phyloP scores from a whole-genome alignment of 169 alveolate species.

The Plasmodium ovale region DNA sequence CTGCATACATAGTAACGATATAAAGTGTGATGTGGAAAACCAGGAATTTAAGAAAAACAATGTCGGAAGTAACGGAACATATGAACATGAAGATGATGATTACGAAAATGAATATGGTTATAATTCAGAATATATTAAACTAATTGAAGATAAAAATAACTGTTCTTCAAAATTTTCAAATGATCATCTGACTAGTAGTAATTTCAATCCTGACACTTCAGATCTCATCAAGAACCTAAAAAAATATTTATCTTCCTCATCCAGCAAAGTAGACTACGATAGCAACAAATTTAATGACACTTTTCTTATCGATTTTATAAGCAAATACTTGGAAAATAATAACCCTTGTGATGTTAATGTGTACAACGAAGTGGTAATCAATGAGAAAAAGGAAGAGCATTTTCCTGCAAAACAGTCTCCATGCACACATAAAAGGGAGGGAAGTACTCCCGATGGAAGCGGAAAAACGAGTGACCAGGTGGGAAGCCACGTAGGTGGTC shows the following conservation, averaged over 20 bases:
- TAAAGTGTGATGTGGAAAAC: slow-evolving; percentile 2
- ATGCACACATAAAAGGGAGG: background rate
- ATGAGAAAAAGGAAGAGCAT: slow-evolving; percentile 2
- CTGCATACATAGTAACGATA: slow-evolving; percentile 27
- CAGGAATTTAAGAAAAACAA: background rate
- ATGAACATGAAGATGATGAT: slow-evolving; percentile 21
- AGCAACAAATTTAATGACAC: slow-evolving; percentile 24
- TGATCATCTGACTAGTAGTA: slow-evolving; percentile 8
- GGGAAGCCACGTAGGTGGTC: too few species aligned
- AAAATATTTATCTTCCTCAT: slow-evolving; percentile 40
- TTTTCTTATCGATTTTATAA: slow-evolving; percentile 28
- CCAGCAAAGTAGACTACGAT: slow-evolving; percentile 7
- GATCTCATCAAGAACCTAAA: slow-evolving; percentile 30
- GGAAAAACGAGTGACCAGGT: background rate
- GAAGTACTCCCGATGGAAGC: background rate
- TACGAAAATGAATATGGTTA: slow-evolving; percentile 28
- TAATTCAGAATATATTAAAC: slow-evolving; percentile 28
- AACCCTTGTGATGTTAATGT: slow-evolving; percentile 22
- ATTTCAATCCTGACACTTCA: slow-evolving; percentile 9
- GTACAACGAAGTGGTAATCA: slow-evolving; percentile 40
- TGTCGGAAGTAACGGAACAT: background rate
- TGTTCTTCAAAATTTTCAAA: slow-evolving; percentile 14
- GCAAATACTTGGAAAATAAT: slow-evolving; percentile 42
- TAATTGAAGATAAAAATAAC: slow-evolving; percentile 53
- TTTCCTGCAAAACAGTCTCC: background rate